phyloP scores from a whole-genome alignment of 2,329 filamentous ascomycete genomes.

The Coleophoma cylindrospora region DNA sequence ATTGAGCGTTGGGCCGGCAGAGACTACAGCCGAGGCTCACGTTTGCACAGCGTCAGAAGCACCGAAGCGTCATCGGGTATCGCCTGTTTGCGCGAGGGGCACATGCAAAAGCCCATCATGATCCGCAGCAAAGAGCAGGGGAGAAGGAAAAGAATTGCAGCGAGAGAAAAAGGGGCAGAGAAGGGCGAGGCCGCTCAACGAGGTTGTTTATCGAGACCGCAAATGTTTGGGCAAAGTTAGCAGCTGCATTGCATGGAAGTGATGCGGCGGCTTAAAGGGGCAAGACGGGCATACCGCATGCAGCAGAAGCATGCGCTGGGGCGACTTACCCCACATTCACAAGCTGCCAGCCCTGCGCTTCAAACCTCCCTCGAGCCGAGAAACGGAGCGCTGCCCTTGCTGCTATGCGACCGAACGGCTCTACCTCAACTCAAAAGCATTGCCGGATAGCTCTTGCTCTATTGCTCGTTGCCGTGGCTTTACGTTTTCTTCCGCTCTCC shows the following conservation, averaged over 20 bases:
- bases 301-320: not conserved
- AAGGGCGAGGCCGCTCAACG: not conserved
- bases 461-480: not conserved
- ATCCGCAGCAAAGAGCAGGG: too few relatives aligned
- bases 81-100: not conserved
- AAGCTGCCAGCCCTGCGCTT: conserved; percentile 5
- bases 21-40: not conserved
- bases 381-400: not conserved
- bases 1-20: not conserved
- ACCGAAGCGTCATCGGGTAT: not conserved
- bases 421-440: not conserved
- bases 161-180: not conserved
- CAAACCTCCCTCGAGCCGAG: conserved; percentile 15
- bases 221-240: not conserved
- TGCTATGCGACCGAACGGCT: not conserved
- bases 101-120: not conserved
- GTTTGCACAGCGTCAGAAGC: not conserved
- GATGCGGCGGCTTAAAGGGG: not conserved
- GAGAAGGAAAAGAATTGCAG: too few relatives aligned
- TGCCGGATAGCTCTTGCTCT: not conserved
- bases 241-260: not conserved
- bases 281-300: not conserved
- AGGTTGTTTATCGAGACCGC: not conserved
- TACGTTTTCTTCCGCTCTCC: not conserved
- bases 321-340: conserved; percentile 19